phyloP scores from a whole-genome alignment of 805 yeast species.

The Candida oleophila region DNA sequence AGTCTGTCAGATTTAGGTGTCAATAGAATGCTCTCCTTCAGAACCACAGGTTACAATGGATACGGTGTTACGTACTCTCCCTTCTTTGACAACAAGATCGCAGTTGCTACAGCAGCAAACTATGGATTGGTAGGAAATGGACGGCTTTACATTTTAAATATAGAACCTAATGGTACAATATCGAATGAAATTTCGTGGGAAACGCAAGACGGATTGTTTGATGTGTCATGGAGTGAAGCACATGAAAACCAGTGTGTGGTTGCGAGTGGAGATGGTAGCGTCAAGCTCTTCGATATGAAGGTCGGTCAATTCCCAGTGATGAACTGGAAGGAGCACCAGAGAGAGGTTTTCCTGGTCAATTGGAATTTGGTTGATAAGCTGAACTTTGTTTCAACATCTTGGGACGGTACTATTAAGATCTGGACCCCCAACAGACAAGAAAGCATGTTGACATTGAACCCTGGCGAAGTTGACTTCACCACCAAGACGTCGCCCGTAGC shows the following conservation, averaged over 20 bases:
- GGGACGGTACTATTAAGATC: conserved; percentile 88
- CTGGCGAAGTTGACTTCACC: conserved; percentile 27
- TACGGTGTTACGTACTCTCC: conserved; percentile 89
- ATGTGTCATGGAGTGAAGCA: conserved; percentile 83
- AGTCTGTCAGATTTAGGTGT: background rate
- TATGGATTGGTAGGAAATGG: conserved; percentile 96
- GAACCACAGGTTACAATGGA: conserved; percentile 82
- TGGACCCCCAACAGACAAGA: conserved; percentile 66
- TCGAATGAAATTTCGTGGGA: conserved; percentile 60
- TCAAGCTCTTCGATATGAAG: conserved; percentile 76
- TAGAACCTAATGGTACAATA: conserved; percentile 65
- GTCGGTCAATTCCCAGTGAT: conserved; percentile 68
- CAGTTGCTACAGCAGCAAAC: conserved; percentile 89
- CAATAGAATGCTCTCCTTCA: conserved; percentile 61
- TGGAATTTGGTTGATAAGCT: conserved; percentile 74
- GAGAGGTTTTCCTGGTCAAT: conserved; percentile 70
- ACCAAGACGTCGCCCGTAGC: conserved; percentile 20
- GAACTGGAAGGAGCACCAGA: conserved; percentile 73
- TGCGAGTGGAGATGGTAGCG: conserved; percentile 88
- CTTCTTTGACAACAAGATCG: conserved; percentile 82
- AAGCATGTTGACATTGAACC: conserved; percentile 56
- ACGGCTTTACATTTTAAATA: conserved; percentile 65
- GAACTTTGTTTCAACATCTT: conserved; percentile 73
- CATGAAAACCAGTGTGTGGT: conserved; percentile 84
- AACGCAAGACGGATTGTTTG: conserved; percentile 92